Percentiles rank a stretch among this genome's conserved stretches.
phyloP scores from a whole-genome alignment of 345 rosid genomes.

The Dipteronia dyeriana region DNA sequence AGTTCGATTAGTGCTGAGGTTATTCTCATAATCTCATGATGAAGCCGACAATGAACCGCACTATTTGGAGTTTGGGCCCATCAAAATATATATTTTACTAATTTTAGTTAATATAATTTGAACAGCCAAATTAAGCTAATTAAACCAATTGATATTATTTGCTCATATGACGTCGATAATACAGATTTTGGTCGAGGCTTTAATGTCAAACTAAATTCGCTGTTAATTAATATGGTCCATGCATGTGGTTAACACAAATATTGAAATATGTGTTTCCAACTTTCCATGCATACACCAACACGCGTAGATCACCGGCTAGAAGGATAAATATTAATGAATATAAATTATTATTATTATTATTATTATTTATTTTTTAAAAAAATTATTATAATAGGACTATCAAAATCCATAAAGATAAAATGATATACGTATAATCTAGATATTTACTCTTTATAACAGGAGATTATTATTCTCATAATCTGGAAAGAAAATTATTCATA shows the following conservation, averaged over 20 bases:
- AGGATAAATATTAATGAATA: too few species aligned
- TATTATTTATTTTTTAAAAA: too few species aligned
- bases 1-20: background rate
- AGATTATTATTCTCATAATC: too few species aligned
- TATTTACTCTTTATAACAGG: too few species aligned
- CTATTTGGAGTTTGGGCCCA: background rate
- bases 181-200: background rate
- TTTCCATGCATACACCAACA: background rate
- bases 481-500: too few species aligned
- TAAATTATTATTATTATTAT: too few species aligned
- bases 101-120: conserved; percentile 4
- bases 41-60: conserved; percentile 2
- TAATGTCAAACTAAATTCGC: background rate
- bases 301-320: background rate
- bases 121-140: background rate
- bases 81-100: background rate
- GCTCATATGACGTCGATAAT: too few species aligned
- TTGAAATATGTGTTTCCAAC: too few species aligned
- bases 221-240: background rate
- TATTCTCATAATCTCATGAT: conserved; percentile 1
- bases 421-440: too few species aligned
- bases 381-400: too few species aligned
- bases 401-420: too few species aligned
- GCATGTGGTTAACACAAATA: background rate
- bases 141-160: too few species aligned